Evolutionary conservation across 1,284 basidiomycete genomes (phyloP), one percentile per base, ranked within the genome.

Genomic region (Ustilago loliicola): DNA sequence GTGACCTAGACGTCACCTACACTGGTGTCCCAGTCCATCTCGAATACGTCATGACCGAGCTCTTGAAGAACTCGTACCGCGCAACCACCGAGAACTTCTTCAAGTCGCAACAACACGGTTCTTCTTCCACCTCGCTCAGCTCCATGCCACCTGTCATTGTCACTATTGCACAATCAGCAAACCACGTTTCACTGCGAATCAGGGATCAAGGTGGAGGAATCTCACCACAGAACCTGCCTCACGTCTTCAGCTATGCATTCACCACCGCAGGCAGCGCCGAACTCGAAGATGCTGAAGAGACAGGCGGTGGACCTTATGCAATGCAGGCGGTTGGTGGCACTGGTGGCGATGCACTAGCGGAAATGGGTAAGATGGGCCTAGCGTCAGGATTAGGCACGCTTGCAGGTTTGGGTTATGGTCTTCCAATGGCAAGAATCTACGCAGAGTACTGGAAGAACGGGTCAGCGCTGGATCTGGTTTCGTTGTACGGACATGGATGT

Each of bases 161-260:
- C 47, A 94, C 94, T 1, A 89, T 88, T 51, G 90, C 92, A 2
- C 90, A 90, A 17, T 89, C 90, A 19, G 84, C 87, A 30, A 88
- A 87, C 34, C 92, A 91, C 85, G 90, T 95, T 62, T 92, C 91
- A 30, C 89, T 96, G 47, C 90, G 94, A 40, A 89, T 96, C 27
- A 90, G 94, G 34, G 94, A 96, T 80, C 91, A 93, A 80, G 94
- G 94, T 3, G 94, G 94, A 19, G 94, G 94, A 3, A 92, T 96
- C 40, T 89, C 91, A 1, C 91, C 91, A 3, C 87, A 89, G 9
- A 91, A 94, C 83, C 90, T 95, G 88, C 88, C 90, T 19, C 90
- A 91, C 58, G 92, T 96, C 65, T 96, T 95, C 86, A 93, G 93
- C 25, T 96, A 96, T 85, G 93, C 94, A 7, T 96, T 95, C 85